These are phyloP conservation scores for Mortierella sp. DNA, from an alignment of 371 early-diverging fungal species.

Conservation along the genomic window DNA sequence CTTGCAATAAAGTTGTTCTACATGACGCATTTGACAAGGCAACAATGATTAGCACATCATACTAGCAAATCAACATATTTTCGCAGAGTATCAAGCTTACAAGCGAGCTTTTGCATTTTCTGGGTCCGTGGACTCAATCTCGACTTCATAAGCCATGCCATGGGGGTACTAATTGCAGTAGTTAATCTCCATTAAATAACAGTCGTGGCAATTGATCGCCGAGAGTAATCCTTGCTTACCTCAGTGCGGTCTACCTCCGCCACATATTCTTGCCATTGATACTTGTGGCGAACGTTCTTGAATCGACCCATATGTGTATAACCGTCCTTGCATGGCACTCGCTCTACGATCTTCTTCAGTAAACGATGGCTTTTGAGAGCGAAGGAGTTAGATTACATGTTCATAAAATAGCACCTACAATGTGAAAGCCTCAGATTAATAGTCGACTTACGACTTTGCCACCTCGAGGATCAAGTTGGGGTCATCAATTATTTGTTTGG, in stretches of 20 bases:
- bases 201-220: not conserved
- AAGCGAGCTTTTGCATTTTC: slow-evolving; percentile 36
- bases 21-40: too few relatives aligned
- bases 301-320: slow-evolving; percentile 50
- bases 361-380: slow-evolving; percentile 31
- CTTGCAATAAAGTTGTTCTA: slow-evolving; percentile 35
- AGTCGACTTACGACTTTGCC: slow-evolving; percentile 26
- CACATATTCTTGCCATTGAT: slow-evolving; percentile 35
- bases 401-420: not conserved
- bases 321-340: slow-evolving; percentile 40
- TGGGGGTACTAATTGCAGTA: slow-evolving; percentile 34
- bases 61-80: not conserved
- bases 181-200: not conserved
- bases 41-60: not conserved
- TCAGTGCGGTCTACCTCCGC: slow-evolving; percentile 50
- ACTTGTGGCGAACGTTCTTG: slow-evolving; percentile 47
- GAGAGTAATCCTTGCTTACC: slow-evolving; percentile 18
- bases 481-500: slow-evolving; percentile 31
- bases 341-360: slow-evolving; percentile 46
- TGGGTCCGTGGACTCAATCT: slow-evolving; percentile 48
- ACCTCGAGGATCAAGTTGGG: slow-evolving; percentile 35
- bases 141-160: slow-evolving; percentile 44
- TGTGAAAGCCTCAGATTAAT: not conserved
- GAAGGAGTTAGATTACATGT: not conserved
- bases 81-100: slow-evolving; percentile 14